Evolutionary conservation across 2,329 filamentous ascomycete species (phyloP).

Genomic region (Diaporthe ampelina): DNA sequence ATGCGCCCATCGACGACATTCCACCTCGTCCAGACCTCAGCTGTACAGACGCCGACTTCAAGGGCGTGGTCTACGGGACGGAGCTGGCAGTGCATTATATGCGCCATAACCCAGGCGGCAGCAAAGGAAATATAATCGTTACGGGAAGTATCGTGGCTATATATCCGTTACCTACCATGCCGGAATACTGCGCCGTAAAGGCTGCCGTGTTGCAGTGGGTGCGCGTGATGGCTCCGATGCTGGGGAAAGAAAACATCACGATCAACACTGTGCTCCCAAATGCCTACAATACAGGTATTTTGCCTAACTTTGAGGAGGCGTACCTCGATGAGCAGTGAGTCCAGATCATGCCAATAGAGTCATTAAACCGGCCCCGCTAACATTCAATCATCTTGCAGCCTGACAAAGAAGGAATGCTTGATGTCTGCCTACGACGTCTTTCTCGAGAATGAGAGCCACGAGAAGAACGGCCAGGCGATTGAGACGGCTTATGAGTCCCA

Average conservation of each 20-base stretch:
- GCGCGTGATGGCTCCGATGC: slow-evolving; percentile 18
- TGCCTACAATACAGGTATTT: slow-evolving; percentile 3
- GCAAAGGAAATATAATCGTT: neutral
- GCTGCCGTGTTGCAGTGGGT: slow-evolving; percentile 9
- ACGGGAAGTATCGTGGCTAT: slow-evolving; percentile 15
- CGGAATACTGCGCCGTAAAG: slow-evolving; percentile 18
- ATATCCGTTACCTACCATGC: neutral
- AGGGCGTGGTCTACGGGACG: slow-evolving; percentile 35
- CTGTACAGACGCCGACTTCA: slow-evolving; percentile 47
- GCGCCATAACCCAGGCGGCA: slow-evolving; percentile 36
- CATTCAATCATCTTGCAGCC: neutral
- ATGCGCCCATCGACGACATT: neutral
- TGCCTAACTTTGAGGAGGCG: neutral
- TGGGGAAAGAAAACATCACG: slow-evolving; percentile 13
- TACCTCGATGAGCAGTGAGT: slow-evolving; percentile 17
- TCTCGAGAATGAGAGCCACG: neutral
- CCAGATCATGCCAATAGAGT: neutral
- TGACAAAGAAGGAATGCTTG: slow-evolving; percentile 15
- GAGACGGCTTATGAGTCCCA: slow-evolving; percentile 12
- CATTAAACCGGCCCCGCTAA: neutral
- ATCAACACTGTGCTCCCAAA: slow-evolving; percentile 3
- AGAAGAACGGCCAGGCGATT: slow-evolving; percentile 4
- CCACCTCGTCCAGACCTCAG: slow-evolving; percentile 18
- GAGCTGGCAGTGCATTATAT: slow-evolving; percentile 42
- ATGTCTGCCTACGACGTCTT: slow-evolving; percentile 10